A percentile compares a stretch with the other conserved stretches of the same genome.
Evolutionary conservation across 176 grass and related monocot genomes (phyloP).

Genomic region (Musa troglodytarum): DNA sequence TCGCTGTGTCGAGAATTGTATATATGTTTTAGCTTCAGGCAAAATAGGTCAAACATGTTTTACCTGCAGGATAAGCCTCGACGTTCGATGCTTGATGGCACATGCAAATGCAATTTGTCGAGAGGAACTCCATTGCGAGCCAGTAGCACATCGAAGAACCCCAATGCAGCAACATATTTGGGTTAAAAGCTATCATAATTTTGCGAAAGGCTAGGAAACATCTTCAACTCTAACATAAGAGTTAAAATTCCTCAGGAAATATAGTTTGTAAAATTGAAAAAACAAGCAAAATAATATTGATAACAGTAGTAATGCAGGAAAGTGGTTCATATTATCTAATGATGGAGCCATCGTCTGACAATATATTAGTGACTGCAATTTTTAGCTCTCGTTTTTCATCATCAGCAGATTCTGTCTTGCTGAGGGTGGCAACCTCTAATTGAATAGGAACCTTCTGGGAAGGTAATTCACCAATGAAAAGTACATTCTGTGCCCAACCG

Average conservation of each 20-base stretch:
- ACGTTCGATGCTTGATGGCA: too few species aligned
- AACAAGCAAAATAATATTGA: not conserved
- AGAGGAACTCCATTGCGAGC: too few species aligned
- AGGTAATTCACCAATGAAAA: slow-evolving; percentile 77
- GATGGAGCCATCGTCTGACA: not conserved
- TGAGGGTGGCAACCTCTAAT: slow-evolving; percentile 3
- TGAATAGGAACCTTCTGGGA: slow-evolving; percentile 29
- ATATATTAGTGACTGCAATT: not conserved
- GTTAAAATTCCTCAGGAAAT: not conserved
- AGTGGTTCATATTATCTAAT: not conserved
- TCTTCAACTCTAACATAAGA: not conserved
- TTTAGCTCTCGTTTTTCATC: not conserved
- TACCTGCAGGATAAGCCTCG: too few species aligned
- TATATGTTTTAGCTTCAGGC: too few species aligned
- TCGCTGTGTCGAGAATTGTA: too few species aligned
- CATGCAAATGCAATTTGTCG: too few species aligned
- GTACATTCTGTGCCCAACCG: slow-evolving; percentile 94
- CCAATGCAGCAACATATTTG: not conserved
- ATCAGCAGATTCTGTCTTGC: slow-evolving; percentile 9
- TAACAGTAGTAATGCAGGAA: not conserved
- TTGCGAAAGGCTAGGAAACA: not conserved
- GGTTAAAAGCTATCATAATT: not conserved
- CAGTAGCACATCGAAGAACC: not conserved
- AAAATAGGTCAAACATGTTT: too few species aligned
- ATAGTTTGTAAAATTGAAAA: not conserved